Percentiles rank a stretch among this genome's conserved stretches.
These are phyloP conservation scores for Fusarium robinianum DNA, from an alignment of 2,329 filamentous ascomycete genomes.

Conservation along the genomic window DNA sequence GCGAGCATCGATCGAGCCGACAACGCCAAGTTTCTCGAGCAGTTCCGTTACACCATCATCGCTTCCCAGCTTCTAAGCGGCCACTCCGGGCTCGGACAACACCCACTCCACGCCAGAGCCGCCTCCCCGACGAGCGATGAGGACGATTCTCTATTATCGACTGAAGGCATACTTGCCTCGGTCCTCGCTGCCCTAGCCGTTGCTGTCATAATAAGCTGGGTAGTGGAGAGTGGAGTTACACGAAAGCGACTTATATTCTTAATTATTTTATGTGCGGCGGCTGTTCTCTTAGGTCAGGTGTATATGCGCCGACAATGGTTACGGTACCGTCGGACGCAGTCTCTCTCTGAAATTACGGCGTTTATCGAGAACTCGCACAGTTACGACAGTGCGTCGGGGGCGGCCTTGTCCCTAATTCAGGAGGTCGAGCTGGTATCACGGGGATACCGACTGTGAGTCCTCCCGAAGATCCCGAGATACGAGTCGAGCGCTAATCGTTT, in stretches of 20 bases:
- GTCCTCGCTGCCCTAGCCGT: slow-evolving; percentile 62
- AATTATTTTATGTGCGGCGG: slow-evolving; percentile 57
- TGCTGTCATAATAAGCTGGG: slow-evolving; percentile 75
- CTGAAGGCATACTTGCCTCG: slow-evolving; percentile 55
- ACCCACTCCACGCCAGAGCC: slow-evolving; percentile 30
- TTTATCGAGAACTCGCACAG: slow-evolving; percentile 77
- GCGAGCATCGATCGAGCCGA: slow-evolving; percentile 75
- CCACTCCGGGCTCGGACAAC: slow-evolving; percentile 55
- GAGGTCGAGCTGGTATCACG: slow-evolving; percentile 95
- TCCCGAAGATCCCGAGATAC: background rate
- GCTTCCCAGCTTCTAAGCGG: slow-evolving; percentile 86
- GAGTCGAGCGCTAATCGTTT: slow-evolving; percentile 5
- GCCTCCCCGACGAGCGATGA: slow-evolving; percentile 16
- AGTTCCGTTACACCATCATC: slow-evolving; percentile 91
- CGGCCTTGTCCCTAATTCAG: slow-evolving; percentile 81
- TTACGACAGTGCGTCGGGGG: slow-evolving; percentile 77
- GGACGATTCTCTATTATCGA: slow-evolving; percentile 43
- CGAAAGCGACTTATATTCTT: slow-evolving; percentile 58
- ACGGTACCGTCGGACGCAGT: slow-evolving; percentile 74
- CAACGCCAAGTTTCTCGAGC: slow-evolving; percentile 84
- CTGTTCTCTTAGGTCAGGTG: slow-evolving; percentile 63
- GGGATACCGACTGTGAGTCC: slow-evolving; percentile 78
- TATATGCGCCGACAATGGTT: slow-evolving; percentile 82
- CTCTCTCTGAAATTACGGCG: slow-evolving; percentile 67
- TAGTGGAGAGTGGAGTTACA: slow-evolving; percentile 58